These are phyloP conservation scores for Apiotrichum siamense DNA, from an alignment of 1,284 basidiomycete genomes.

Conservation along the genomic window DNA sequence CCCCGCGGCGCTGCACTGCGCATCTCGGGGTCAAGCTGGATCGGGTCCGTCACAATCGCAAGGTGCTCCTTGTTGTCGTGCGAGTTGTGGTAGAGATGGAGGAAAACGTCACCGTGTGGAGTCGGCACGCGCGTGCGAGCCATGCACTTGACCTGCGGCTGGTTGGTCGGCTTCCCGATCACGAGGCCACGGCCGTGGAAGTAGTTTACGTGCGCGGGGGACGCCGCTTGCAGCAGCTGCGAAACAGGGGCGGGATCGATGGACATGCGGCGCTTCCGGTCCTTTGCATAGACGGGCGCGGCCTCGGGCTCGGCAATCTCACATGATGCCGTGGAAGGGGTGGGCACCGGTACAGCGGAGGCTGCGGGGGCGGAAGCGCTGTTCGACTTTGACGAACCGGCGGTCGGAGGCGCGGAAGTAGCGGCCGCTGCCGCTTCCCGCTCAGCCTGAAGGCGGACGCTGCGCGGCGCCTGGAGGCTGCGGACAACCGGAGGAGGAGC, in stretches of 20 bases:
- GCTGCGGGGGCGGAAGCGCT: background rate
- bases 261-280: slow-evolving; percentile 37
- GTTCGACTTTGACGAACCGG: background rate
- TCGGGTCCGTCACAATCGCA: slow-evolving; percentile 90
- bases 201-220: slow-evolving; percentile 19
- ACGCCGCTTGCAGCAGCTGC: slow-evolving; percentile 34
- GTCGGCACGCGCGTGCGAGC: slow-evolving; percentile 96
- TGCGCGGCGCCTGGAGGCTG: slow-evolving; percentile 42
- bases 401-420: background rate
- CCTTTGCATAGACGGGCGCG: background rate
- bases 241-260: slow-evolving; percentile 40
- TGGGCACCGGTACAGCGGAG: background rate
- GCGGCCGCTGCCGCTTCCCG: slow-evolving; percentile 6
- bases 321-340: background rate
- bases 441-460: slow-evolving; percentile 28
- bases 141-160: slow-evolving; percentile 59
- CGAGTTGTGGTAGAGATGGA: slow-evolving; percentile 71
- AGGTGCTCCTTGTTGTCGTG: slow-evolving; percentile 97
- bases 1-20: slow-evolving; percentile 32
- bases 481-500: slow-evolving; percentile 15
- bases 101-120: slow-evolving; percentile 85
- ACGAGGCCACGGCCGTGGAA: slow-evolving; percentile 14
- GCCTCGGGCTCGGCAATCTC: background rate
- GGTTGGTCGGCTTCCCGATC: slow-evolving; percentile 4
- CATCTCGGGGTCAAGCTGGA: slow-evolving; percentile 57